Base-by-base conservation (phyloP, 495 filamentous ascomycete genomes). In the Xylaria scruposa region DNA sequence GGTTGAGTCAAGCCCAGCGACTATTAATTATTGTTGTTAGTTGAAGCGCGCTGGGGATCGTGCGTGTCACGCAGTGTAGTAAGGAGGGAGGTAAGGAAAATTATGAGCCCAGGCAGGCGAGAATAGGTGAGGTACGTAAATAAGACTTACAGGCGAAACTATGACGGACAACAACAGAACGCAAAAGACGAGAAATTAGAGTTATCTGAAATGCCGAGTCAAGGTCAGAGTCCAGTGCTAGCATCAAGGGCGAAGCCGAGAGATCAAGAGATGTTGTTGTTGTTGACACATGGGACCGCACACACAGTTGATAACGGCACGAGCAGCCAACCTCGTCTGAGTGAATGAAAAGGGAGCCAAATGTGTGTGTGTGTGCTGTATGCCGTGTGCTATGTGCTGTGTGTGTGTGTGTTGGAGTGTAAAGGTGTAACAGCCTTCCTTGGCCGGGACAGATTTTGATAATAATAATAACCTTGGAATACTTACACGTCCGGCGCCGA, bases 351-450 rank as follows among this genome's bases (percentile, higher is more conserved):
- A 67, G n/a, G 36, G 9, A 40, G 42, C n/a, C 31, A 19, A 8
- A 4, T 29, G 53, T 17, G 53, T 56, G 53, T 17, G 53, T 56
- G 26, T 5, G 24, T 31, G 51, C 13, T 63, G 21, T n/a, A 12
- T 63, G 36, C 19, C 26, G 36, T 17, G 59, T 40, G 46, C 46
- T n/a, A 9, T 44, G 58, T 62, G 9, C 3, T 24, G 10, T 42
- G 36, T 44, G n/a, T 58, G 54, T 61, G 54, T 69, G 65, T 44
- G n/a, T 58, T 5, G 17, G 40, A 2, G 9, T 49, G 46, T 49
- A 19, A 8, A 44, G 58, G 68, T 70, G 59, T 70, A 70, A 70
- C 68, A 70, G 68, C 56, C 68, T 67, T 64, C 56, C 68, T 67
- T 64, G 46, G 46, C 56, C 46, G 31, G 44, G 42, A 40, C 46